phyloP scores from a whole-genome alignment of 2,329 filamentous ascomycete genomes.

The Alternaria sp. region DNA sequence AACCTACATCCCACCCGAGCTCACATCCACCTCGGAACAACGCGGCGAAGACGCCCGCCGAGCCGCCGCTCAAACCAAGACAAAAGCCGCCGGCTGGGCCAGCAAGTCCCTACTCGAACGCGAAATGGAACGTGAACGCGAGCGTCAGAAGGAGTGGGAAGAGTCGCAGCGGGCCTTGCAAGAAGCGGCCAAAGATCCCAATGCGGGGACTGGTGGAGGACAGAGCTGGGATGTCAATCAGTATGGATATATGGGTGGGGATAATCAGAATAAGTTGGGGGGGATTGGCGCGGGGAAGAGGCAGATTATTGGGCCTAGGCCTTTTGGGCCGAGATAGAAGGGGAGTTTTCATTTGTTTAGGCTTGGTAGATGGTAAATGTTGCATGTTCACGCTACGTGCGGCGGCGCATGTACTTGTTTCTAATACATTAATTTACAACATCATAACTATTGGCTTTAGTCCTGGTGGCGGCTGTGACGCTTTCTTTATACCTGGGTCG shows the following conservation, averaged over 20 bases:
- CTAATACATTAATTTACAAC: background rate
- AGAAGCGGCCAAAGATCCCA: slow-evolving; percentile 59
- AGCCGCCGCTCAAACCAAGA: slow-evolving; percentile 63
- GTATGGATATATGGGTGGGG: slow-evolving; percentile 78
- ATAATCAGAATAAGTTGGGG: slow-evolving; percentile 71
- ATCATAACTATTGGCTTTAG: no score
- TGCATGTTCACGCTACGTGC: background rate
- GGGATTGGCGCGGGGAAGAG: slow-evolving; percentile 67
- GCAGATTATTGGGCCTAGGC: slow-evolving; percentile 80
- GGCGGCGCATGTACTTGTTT: background rate
- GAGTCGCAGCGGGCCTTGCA: slow-evolving; percentile 71
- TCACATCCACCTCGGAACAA: slow-evolving; percentile 65
- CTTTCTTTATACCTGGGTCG: no score
- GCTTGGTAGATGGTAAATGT: background rate
- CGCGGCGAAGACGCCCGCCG: slow-evolving; percentile 68
- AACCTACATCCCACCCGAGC: slow-evolving; percentile 56
- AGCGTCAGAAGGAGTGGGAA: slow-evolving; percentile 82
- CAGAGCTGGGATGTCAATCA: slow-evolving; percentile 78
- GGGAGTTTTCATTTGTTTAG: background rate
- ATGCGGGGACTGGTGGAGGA: slow-evolving; percentile 71
- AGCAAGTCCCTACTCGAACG: slow-evolving; percentile 75
- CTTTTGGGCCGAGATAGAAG: slow-evolving; percentile 51
- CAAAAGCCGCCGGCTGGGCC: slow-evolving; percentile 68
- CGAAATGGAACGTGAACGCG: slow-evolving; percentile 80
- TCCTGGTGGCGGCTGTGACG: no score